These are phyloP conservation scores for Medicago arabica DNA, from an alignment of 306 rosid species.

Conservation along the genomic window DNA sequence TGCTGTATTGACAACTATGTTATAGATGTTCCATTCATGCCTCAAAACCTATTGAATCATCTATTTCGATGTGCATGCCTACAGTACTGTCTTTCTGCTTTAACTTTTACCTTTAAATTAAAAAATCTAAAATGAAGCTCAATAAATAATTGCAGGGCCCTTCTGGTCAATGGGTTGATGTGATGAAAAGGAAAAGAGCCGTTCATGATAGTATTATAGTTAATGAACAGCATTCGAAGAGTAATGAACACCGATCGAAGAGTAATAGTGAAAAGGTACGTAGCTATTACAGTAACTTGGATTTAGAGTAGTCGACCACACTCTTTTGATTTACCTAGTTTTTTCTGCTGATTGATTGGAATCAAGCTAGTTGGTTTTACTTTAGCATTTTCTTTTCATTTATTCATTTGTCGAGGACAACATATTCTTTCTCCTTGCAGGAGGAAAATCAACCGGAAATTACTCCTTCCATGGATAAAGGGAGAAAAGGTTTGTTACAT, in stretches of 20 bases:
- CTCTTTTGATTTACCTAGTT: background rate
- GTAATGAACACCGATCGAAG: constrained; percentile 16
- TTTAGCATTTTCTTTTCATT: constrained; percentile 24
- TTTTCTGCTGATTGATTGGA: constrained; percentile 12
- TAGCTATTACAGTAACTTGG: constrained; percentile 24
- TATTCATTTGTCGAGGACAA: constrained; percentile 27
- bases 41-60: constrained; percentile 6
- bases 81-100: constrained; percentile 18
- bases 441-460: constrained; percentile 54
- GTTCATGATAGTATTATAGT: constrained; percentile 80
- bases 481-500: constrained; percentile 64
- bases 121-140: constrained; percentile 33
- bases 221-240: constrained; percentile 54
- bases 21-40: constrained; percentile 6
- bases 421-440: constrained; percentile 52
- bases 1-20: constrained; percentile 13
- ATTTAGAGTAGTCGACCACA: constrained; percentile 19
- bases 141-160: constrained; percentile 63
- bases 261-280: constrained; percentile 59
- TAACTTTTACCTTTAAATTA: constrained; percentile 30
- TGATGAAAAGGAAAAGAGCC: constrained; percentile 94
- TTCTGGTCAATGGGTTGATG: constrained; percentile 81
- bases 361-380: constrained; percentile 27
- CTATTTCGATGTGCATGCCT: constrained; percentile 22
- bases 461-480: constrained; percentile 50